Conservation (phyloP, 768 basidiomycete species). For the Paxillus ammoniavirescens region DNA sequence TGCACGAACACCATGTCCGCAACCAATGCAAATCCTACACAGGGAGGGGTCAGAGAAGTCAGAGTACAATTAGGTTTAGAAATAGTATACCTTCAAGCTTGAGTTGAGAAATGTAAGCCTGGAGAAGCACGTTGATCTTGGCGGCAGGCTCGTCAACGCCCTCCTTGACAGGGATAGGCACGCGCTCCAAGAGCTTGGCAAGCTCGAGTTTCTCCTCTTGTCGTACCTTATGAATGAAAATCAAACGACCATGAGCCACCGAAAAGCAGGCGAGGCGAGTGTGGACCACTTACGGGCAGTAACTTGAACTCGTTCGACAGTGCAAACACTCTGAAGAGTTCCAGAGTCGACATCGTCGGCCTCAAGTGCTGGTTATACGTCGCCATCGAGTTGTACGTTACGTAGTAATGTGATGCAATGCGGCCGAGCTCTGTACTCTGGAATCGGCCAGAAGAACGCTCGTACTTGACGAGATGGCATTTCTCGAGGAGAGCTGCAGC, state of each 20-base stretch:
- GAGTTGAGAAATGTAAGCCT: conserved; percentile 91
- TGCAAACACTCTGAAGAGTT: conserved; percentile 94
- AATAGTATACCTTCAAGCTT: conserved; percentile 72
- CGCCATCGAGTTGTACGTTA: conserved; percentile 94
- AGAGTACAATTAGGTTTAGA: neutral
- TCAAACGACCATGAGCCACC: neutral
- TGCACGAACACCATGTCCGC: conserved; percentile 96
- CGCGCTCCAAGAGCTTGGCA: conserved; percentile 85
- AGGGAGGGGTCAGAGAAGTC: neutral
- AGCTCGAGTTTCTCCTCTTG: conserved; percentile 88
- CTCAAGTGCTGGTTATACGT: conserved; percentile 93
- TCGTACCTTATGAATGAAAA: conserved; percentile 46
- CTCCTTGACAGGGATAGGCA: conserved; percentile 97
- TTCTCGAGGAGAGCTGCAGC: conserved; percentile 94
- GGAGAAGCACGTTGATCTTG: conserved; percentile 95
- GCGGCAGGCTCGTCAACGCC: conserved; percentile 93
- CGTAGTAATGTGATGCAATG: conserved; percentile 95
- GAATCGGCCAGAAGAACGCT: conserved; percentile 83
- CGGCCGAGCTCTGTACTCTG: conserved; percentile 91
- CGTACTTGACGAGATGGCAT: conserved; percentile 92
- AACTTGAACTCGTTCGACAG: conserved; percentile 94
- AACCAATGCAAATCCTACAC: conserved; percentile 72
- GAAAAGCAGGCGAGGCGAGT: neutral
- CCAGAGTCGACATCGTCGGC: conserved; percentile 82
- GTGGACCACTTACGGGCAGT: conserved; percentile 56